Evolutionary conservation across 345 rosid genomes (phyloP).

Genomic region (Populus davidiana): DNA sequence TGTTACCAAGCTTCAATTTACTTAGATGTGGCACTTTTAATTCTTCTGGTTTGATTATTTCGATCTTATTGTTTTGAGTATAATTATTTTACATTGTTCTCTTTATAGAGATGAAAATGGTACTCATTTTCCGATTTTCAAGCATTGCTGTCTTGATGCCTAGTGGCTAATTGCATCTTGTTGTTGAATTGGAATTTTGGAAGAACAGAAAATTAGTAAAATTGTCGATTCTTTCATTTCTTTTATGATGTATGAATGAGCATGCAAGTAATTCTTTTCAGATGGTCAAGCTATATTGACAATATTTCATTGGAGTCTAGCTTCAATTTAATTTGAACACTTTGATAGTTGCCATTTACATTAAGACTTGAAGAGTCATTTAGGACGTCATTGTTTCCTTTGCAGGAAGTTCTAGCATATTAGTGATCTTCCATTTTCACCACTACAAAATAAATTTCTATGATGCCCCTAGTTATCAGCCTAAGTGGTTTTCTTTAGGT

Average conservation of each 20-base stretch:
- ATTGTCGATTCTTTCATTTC: conserved; percentile 6
- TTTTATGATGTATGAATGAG: background rate
- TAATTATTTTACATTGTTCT: background rate
- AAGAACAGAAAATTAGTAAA: background rate
- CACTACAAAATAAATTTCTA: background rate
- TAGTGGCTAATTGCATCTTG: background rate
- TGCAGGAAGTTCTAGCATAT: background rate
- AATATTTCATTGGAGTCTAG: background rate
- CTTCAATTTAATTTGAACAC: background rate
- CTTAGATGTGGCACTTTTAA: background rate
- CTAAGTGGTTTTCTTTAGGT: background rate
- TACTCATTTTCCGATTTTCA: background rate
- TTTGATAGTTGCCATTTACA: background rate
- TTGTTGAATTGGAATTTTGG: background rate
- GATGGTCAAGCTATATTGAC: background rate
- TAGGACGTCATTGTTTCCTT: background rate
- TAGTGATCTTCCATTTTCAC: background rate
- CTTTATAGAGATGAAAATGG: background rate
- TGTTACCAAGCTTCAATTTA: background rate
- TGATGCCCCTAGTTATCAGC: background rate
- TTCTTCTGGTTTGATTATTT: background rate
- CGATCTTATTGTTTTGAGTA: background rate
- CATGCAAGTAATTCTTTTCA: background rate
- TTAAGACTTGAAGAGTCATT: background rate
- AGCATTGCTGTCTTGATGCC: background rate